Conservation (phyloP, 2,329 filamentous ascomycete species). For the Pestalotiopsis fici region DNA sequence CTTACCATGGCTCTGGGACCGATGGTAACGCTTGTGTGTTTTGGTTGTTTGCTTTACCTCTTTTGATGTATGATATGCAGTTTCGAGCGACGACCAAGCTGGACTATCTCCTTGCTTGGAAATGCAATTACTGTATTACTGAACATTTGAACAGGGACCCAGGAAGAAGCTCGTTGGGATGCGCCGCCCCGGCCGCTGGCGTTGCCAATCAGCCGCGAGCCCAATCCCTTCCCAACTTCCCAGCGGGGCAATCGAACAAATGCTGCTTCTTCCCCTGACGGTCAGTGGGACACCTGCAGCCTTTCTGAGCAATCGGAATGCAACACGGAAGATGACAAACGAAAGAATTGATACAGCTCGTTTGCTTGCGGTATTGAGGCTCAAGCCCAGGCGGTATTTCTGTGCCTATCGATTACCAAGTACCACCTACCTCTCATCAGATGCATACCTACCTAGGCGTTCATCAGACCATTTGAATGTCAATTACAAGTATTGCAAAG, state of each 20-base stretch:
- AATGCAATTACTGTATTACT: not conserved
- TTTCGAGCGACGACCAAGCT: not conserved
- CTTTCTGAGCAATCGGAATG: not conserved
- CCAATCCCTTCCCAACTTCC: not conserved
- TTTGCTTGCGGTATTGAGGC: not conserved
- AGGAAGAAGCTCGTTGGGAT: not conserved
- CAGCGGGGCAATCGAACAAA: not conserved
- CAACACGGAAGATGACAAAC: not conserved
- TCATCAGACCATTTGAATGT: not conserved
- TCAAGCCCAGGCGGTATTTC: not conserved
- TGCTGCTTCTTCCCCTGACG: not conserved
- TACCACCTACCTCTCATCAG: too few relatives aligned
- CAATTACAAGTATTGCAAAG: not conserved
- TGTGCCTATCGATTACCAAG: not conserved
- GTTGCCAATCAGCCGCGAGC: not conserved
- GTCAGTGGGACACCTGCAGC: not conserved
- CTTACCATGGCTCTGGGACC: not conserved
- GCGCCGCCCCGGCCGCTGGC: not conserved
- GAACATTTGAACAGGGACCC: not conserved
- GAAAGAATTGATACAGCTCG: not conserved
- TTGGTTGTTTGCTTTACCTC: not conserved
- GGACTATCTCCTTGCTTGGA: not conserved
- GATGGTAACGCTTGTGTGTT: not conserved
- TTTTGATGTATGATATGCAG: not conserved
- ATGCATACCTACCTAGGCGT: not conserved